Conservation (phyloP, 1,139 yeast species). For the Diutina neorugosa region DNA sequence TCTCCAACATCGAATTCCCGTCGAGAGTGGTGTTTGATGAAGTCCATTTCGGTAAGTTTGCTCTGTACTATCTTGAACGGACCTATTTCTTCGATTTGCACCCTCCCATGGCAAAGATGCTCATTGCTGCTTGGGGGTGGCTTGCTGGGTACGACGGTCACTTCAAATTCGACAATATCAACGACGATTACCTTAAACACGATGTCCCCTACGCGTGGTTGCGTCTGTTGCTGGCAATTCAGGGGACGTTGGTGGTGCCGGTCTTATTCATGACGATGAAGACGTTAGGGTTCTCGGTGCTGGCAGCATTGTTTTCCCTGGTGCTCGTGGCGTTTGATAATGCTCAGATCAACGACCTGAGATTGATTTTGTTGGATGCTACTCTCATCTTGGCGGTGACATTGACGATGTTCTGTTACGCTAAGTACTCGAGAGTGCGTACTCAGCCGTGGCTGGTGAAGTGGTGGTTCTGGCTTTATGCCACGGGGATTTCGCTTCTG, state of each 20-base stretch:
- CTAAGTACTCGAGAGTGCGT: constrained; percentile 67
- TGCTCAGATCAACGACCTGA: constrained; percentile 85
- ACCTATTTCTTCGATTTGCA: constrained; percentile 92
- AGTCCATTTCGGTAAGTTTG: constrained; percentile 95
- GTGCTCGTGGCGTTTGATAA: constrained; percentile 72
- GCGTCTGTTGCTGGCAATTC: constrained; percentile 69
- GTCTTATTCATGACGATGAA: constrained; percentile 72
- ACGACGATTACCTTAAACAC: constrained; percentile 63
- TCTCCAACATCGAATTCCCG: not conserved
- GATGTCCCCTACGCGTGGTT: constrained; percentile 85
- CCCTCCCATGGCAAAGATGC: constrained; percentile 93
- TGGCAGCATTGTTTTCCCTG: constrained; percentile 76
- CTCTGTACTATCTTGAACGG: constrained; percentile 73
- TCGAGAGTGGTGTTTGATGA: constrained; percentile 85
- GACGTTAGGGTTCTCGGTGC: constrained; percentile 67
- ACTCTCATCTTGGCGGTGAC: constrained; percentile 78
- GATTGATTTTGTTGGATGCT: constrained; percentile 85
- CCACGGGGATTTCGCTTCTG: constrained; percentile 78
- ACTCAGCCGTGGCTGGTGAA: constrained; percentile 44
- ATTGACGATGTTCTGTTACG: constrained; percentile 62
- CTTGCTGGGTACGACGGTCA: constrained; percentile 79
- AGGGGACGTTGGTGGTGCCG: constrained; percentile 79
- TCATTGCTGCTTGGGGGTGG: constrained; percentile 86
- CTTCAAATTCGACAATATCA: constrained; percentile 86
- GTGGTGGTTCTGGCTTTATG: constrained; percentile 85